Conservation (phyloP, 192 early-diverging fungal species). For the Linnemannia zychae region DNA sequence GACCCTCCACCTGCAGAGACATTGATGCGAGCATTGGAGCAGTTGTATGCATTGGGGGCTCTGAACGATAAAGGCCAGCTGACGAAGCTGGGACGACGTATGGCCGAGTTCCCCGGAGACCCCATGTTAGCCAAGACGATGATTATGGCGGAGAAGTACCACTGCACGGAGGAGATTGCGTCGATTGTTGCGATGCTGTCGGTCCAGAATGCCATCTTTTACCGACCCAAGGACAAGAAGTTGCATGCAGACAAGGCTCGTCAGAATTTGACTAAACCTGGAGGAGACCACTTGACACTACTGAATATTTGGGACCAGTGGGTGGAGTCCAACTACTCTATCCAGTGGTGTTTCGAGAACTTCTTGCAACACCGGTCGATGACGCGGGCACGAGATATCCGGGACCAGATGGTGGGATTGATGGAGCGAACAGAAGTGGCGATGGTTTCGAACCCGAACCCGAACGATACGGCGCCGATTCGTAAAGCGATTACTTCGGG, state of each 20-base stretch:
- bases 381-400: constrained; percentile 89
- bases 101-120: constrained; percentile 99
- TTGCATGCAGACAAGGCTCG: constrained; percentile 94
- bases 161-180: constrained; percentile 92
- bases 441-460: constrained; percentile 85
- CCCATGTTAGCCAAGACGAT: constrained; percentile 95
- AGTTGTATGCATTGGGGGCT: constrained; percentile 92
- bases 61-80: constrained; percentile 93
- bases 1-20: constrained; percentile 96
- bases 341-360: constrained; percentile 98
- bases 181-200: constrained; percentile 96
- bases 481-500: constrained; percentile 94
- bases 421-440: constrained; percentile 94
- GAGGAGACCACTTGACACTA: constrained; percentile 95
- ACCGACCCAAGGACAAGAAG: constrained; percentile 93
- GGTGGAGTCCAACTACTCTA: constrained; percentile 91
- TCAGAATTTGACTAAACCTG: constrained; percentile 88
- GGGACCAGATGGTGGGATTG: constrained; percentile 93
- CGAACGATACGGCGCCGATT: constrained; percentile 87
- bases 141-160: constrained; percentile 92
- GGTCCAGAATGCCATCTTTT: constrained; percentile 84
- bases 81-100: constrained; percentile 95
- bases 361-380: constrained; percentile 95
- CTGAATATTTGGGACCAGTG: constrained; percentile 95
- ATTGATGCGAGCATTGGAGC: constrained; percentile 92